phyloP scores from a whole-genome alignment of 306 rosid genomes.

The Glycine soja region DNA sequence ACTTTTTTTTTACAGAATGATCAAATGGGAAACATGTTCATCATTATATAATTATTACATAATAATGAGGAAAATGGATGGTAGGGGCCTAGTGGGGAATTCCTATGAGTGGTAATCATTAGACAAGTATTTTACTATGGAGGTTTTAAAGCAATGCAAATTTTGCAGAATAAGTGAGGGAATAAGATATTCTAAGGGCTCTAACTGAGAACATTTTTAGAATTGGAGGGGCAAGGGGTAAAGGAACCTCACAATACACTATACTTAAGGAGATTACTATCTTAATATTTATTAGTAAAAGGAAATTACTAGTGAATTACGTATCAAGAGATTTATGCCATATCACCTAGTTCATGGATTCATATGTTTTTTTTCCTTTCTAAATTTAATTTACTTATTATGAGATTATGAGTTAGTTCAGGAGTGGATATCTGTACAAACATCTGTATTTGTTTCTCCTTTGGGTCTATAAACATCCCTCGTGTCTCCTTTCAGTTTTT shows the following conservation, averaged over 20 bases:
- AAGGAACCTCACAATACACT: not conserved
- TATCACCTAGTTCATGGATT: not conserved
- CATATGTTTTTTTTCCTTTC: not conserved
- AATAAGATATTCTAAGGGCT: constrained; percentile 1
- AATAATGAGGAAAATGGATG: not conserved
- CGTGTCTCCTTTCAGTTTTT: constrained; percentile 76
- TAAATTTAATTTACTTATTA: not conserved
- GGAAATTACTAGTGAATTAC: not conserved
- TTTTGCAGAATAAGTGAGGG: not conserved
- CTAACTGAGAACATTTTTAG: not conserved
- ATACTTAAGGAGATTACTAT: not conserved
- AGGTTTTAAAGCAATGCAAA: not conserved
- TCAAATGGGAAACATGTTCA: not conserved
- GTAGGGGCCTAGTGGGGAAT: not conserved
- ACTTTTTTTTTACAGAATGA: no score
- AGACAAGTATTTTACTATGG: not conserved
- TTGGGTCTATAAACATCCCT: constrained; percentile 27
- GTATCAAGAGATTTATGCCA: constrained; percentile 4
- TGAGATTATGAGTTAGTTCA: constrained; percentile 19
- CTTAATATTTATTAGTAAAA: not conserved
- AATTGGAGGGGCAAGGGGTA: not conserved
- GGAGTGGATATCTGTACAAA: constrained; percentile 21
- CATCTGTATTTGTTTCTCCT: constrained; percentile 33
- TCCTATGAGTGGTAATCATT: not conserved
- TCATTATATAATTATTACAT: not conserved